Conservation (phyloP, 176 grass and related monocot genomes). For the Aegilops umbellulata region DNA sequence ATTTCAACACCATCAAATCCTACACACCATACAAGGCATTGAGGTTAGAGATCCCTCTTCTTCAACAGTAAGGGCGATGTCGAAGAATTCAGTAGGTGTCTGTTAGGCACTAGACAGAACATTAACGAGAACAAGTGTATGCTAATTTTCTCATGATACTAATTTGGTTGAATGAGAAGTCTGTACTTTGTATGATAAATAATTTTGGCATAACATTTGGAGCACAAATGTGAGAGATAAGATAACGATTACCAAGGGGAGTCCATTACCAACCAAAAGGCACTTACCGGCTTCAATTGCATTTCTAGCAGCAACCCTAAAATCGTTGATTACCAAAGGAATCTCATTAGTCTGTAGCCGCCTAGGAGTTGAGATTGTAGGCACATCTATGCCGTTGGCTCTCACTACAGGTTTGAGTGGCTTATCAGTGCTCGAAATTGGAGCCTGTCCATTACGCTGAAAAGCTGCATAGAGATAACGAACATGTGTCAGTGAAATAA, state of each 20-base stretch:
- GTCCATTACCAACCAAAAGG: neutral
- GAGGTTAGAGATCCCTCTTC: constrained; percentile 5
- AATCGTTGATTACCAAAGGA: constrained; percentile 49
- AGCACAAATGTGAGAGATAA: neutral
- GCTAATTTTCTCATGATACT: neutral
- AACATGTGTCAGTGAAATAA: neutral
- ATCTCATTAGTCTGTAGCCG: constrained; percentile 53
- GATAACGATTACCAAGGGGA: neutral
- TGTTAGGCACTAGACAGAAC: neutral
- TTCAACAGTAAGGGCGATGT: neutral
- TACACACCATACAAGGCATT: constrained; percentile 17
- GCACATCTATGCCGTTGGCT: constrained; percentile 32
- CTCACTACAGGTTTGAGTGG: constrained; percentile 35
- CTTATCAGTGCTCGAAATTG: constrained; percentile 58
- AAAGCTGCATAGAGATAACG: constrained; percentile 28
- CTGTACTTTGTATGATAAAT: neutral
- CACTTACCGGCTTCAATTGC: constrained; percentile 58
- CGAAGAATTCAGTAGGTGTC: neutral
- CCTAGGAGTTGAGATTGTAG: constrained; percentile 36
- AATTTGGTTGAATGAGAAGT: neutral
- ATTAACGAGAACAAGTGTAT: neutral
- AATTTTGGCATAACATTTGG: neutral
- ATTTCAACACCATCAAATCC: constrained; percentile 94
- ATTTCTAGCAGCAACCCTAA: constrained; percentile 63
- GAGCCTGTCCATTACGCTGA: constrained; percentile 61